A percentile compares a stretch with the other conserved stretches of the same genome.
phyloP scores from a whole-genome alignment of 2,329 filamentous ascomycete species.

The Aspergillus sojae region DNA sequence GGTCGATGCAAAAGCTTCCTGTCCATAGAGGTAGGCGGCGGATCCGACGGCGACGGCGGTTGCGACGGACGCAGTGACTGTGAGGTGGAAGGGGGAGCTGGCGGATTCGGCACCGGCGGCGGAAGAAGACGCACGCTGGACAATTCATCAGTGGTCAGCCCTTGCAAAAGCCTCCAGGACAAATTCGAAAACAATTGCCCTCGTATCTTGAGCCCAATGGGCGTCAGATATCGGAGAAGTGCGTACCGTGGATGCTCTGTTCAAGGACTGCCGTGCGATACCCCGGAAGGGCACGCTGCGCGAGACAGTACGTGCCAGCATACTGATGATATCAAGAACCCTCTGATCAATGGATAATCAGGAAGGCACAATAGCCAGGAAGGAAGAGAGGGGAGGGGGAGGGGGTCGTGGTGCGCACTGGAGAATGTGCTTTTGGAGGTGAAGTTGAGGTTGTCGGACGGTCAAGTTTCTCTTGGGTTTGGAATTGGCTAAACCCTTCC shows the following conservation, averaged over 20 bases:
- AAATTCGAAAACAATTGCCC: constrained; percentile 31
- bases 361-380: constrained; percentile 36
- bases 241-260: constrained; percentile 76
- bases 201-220: constrained; percentile 33
- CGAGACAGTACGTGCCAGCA: constrained; percentile 92
- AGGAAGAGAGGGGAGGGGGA: constrained; percentile 31
- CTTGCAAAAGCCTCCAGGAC: constrained; percentile 33
- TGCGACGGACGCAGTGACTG: constrained; percentile 82
- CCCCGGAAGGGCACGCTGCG: constrained; percentile 85
- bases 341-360: constrained; percentile 38
- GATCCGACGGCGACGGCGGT: constrained; percentile 85
- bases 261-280: constrained; percentile 72
- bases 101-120: constrained; percentile 69
- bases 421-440: constrained; percentile 37
- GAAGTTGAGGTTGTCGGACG: constrained; percentile 41
- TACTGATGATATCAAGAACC: constrained; percentile 56
- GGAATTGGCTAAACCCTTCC: constrained; percentile 40
- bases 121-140: constrained; percentile 69
- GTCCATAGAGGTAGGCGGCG: constrained; percentile 89
- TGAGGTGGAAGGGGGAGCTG: constrained; percentile 78
- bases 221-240: constrained; percentile 41
- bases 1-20: constrained; percentile 83
- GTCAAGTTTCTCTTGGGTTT: constrained; percentile 39
- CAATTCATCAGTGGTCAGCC: constrained; percentile 34
- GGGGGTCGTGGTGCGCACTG: constrained; percentile 30